Evolutionary conservation across 78 protist genomes (phyloP), one percentile per base, ranked within the genome.

Genomic region (Dictyostelium discoideum): DNA sequence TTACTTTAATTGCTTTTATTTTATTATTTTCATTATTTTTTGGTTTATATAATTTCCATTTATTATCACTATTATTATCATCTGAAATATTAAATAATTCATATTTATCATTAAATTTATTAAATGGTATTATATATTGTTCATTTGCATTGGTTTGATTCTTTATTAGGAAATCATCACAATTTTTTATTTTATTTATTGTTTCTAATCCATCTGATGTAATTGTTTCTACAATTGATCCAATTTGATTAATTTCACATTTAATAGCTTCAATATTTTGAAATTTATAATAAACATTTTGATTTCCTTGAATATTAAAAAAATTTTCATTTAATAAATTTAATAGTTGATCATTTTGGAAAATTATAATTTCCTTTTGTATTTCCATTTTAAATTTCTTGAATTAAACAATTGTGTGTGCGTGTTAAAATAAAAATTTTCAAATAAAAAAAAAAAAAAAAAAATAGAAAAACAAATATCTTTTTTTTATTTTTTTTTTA

Each of bases 161-260:
- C 29, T 69, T 69, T n/a, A 69, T 11, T 10, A 69, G 26, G 6
- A 26, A 69, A 69, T 69, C 78, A 69, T n/a, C 22, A 7, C 14
- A 4, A 11, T 8, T 26, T 69, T 24, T 24, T 8, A 26, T 10
- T 26, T 26, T 69, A 69, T 69, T 69, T 24, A 13, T 69, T 26
- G 78, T 69, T 69, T 69, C 78, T 26, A 69, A 69, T 69, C 78
- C 78, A 69, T 69, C 78, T 5, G 18, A n/a, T 3, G 78, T 69
- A 29, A 69, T 69, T 1, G 78, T 69, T 29, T 69, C 39, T 3
- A 69, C 13, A 9, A 69, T 13, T 9, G 32, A 10, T 8, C 39
- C 29, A 48, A 48, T 18, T 22, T 63, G 20, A 8, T 22, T 22
- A 7, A 63, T 63, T 22, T 63, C 73, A 5, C 29, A 63, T 63